A percentile compares a stretch with the other conserved stretches of the same genome.
Conservation (phyloP, 2,329 filamentous ascomycete genomes). For the Aspergillus japonicus region DNA sequence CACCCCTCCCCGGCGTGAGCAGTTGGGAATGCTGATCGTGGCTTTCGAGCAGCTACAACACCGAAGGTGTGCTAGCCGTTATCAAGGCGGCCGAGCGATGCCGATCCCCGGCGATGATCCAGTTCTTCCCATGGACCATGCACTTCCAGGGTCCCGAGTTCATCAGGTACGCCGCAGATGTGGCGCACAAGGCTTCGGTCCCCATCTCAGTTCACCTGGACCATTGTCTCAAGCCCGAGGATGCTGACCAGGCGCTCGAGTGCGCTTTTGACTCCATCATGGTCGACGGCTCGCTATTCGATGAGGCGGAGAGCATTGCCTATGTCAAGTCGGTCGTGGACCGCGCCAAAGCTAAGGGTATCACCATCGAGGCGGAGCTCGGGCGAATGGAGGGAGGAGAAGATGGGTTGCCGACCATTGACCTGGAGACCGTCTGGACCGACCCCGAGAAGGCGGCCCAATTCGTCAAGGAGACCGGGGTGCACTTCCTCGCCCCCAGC, state of each 20-base stretch:
- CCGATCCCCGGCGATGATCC: conserved; percentile 63
- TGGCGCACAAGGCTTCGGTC: conserved; percentile 53
- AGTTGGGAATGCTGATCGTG: too few species aligned
- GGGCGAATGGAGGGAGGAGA: too few species aligned
- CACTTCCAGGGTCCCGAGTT: conserved; percentile 58
- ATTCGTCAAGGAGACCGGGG: conserved; percentile 62
- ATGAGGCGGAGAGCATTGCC: conserved; percentile 63
- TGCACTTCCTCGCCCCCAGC: conserved; percentile 66
- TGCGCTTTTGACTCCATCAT: conserved; percentile 66
- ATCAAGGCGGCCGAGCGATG: conserved; percentile 65
- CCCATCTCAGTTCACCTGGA: conserved; percentile 62
- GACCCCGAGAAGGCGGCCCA: conserved; percentile 64
- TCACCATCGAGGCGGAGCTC: conserved; percentile 67
- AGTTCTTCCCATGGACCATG: conserved; percentile 70
- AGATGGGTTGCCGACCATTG: conserved; percentile 66
- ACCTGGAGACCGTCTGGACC: conserved; percentile 60
- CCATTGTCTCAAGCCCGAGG: conserved; percentile 59
- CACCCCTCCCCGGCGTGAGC: conserved; percentile 31
- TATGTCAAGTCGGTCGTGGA: conserved; percentile 58
- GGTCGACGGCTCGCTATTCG: conserved; percentile 70
- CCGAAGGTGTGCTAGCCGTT: conserved; percentile 65
- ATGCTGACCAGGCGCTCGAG: conserved; percentile 54
- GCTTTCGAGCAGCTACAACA: conserved; percentile 59
- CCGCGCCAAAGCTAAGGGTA: conserved; percentile 27
- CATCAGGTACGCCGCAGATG: conserved; percentile 51